Evolutionary conservation across 2,329 filamentous ascomycete genomes (phyloP).

Genomic region (Trichoderma polysporum): DNA sequence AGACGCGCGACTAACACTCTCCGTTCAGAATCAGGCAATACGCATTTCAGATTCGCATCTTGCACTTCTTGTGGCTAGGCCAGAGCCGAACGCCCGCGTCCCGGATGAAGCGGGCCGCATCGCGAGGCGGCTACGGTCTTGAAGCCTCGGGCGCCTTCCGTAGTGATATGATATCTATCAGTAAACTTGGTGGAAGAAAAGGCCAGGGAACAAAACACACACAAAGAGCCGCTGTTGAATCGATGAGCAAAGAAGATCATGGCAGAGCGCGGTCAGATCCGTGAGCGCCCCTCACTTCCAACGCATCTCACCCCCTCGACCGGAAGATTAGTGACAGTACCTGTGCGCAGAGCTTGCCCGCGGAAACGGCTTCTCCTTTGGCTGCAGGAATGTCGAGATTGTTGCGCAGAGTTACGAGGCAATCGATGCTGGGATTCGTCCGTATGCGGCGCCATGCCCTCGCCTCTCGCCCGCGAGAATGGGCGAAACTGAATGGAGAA

Average conservation of each 20-base stretch:
- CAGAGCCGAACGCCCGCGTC: neutral
- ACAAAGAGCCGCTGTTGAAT: neutral
- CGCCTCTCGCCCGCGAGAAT: neutral
- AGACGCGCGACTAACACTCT: slow-evolving; percentile 2
- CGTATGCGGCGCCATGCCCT: neutral
- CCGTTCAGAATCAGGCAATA: neutral
- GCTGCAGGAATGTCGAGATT: slow-evolving; percentile 4
- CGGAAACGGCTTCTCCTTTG: neutral
- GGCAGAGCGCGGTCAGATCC: neutral
- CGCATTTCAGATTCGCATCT: neutral
- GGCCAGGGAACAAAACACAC: neutral
- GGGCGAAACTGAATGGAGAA: neutral
- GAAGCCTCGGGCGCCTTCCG: neutral
- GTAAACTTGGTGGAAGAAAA: no score
- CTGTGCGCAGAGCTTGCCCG: slow-evolving; percentile 1
- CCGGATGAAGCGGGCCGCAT: neutral
- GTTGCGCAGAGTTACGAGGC: neutral
- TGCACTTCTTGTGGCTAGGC: slow-evolving; percentile 2
- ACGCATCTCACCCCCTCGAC: neutral
- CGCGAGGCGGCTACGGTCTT: neutral
- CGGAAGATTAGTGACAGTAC: neutral
- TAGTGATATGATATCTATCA: neutral
- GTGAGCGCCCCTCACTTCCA: neutral
- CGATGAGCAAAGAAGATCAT: neutral
- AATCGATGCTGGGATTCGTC: slow-evolving; percentile 1